phyloP scores from a whole-genome alignment of 371 early-diverging fungal genomes.

The Mortierella sp. region DNA sequence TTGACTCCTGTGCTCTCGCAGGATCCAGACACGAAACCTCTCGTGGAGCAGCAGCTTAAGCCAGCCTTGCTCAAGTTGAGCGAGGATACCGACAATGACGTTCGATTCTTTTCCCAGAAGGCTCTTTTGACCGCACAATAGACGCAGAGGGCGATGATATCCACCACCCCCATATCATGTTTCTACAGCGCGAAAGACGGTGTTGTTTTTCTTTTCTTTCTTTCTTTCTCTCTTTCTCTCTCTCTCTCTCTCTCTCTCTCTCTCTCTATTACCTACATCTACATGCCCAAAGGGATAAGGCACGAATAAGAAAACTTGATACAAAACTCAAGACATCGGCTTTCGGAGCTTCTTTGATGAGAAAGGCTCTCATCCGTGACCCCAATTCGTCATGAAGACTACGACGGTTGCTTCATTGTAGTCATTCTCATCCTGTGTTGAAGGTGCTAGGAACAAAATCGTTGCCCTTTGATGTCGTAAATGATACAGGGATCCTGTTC shows the following conservation, averaged over 20 bases:
- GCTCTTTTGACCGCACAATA: conserved; percentile 66
- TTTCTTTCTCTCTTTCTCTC: background rate
- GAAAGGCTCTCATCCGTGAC: no score
- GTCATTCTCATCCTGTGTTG: no score
- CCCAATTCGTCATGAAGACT: no score
- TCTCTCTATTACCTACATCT: background rate
- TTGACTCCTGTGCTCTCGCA: conserved; percentile 82
- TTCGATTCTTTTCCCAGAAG: conserved; percentile 89
- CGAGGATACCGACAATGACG: conserved; percentile 93
- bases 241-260: no score
- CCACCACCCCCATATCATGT: background rate
- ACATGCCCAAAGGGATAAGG: background rate
- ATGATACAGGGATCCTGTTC: no score
- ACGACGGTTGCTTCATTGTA: no score
- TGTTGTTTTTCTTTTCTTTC: background rate
- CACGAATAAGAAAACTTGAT: background rate
- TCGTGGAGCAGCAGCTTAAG: conserved; percentile 76
- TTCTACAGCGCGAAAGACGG: no score
- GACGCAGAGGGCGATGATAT: background rate
- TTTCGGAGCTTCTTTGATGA: no score
- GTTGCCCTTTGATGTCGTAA: no score
- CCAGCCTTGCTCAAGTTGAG: conserved; percentile 86
- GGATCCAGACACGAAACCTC: conserved; percentile 66
- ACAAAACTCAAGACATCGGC: no score
- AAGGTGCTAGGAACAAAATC: no score